These are phyloP conservation scores for Acorus gramineus DNA, from an alignment of 106 monocot genomes.

Conservation along the genomic window DNA sequence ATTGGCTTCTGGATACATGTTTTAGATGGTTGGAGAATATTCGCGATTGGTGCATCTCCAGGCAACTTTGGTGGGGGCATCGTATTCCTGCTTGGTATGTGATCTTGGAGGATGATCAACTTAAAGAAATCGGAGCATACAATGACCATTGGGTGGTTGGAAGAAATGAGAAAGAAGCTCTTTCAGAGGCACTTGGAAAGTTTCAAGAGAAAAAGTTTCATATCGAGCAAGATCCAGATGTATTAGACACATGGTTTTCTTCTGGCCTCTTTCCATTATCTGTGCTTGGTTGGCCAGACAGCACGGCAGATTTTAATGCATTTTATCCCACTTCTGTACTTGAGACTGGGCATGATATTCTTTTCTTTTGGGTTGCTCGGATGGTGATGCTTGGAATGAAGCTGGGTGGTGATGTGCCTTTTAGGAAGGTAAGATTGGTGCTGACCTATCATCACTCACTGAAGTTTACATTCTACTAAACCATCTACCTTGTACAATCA, in stretches of 20 bases:
- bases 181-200: slow-evolving; percentile 31
- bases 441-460: no score
- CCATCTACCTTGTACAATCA: no score
- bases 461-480: no score
- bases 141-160: slow-evolving; percentile 91
- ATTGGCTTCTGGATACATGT: not conserved
- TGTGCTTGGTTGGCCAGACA: slow-evolving; percentile 96
- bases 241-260: slow-evolving; percentile 97
- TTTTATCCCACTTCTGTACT: slow-evolving; percentile 96
- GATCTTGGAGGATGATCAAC: slow-evolving; percentile 54
- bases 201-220: slow-evolving; percentile 56
- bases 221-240: slow-evolving; percentile 85
- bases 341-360: slow-evolving; percentile 94
- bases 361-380: slow-evolving; percentile 99
- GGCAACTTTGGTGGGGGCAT: slow-evolving; percentile 99
- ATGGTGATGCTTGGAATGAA: slow-evolving; percentile 99
- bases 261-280: slow-evolving; percentile 86
- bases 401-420: slow-evolving; percentile 94
- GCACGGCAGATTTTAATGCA: slow-evolving; percentile 54
- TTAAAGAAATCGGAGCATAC: slow-evolving; percentile 63
- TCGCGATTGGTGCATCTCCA: slow-evolving; percentile 98
- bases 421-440: slow-evolving; percentile 61
- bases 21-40: slow-evolving; percentile 91
- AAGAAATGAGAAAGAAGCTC: slow-evolving; percentile 65
- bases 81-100: slow-evolving; percentile 98